Base-by-base conservation (phyloP, 73 alveolate genomes). In the Breviolum minutum region DNA sequence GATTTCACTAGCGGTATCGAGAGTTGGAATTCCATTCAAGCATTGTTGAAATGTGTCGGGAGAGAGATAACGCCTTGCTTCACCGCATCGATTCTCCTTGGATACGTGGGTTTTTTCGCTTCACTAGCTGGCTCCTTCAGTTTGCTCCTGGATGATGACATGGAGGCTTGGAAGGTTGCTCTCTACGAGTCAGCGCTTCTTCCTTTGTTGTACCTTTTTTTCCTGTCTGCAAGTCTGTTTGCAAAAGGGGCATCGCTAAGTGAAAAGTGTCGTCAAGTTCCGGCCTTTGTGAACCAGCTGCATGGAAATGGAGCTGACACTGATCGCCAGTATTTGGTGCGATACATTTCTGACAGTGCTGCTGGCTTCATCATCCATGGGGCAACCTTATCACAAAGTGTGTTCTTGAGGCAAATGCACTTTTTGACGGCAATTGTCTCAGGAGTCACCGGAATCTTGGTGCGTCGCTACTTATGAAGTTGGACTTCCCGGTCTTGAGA, bases 351-450 rank as follows among this genome's bases (percentile, higher is more conserved):
- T 20, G 88, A 24, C 24, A 79, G 88, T 79, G 12, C 88, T 11
- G 88, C 88, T 24, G 88, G 88, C 64, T 79, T 79, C 88, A 79
- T 79, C 64, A 40, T 74, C 48, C 85, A 74, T 74, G 85, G 85
- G 12, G 85, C n/a, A 14, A 74, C 85, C 85, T 24, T 79, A 63
- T 79, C 88, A 32, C 88, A 32, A 79, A 5, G 66, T 26, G 66
- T 19, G 54, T 73, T 73, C 32, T 73, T 79, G 88, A 79, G 26
- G 64, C 88, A 79, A 63, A n/a, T 79, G 88, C 88, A 11, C 88
- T 29, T 79, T 63, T 29, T 79, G 88, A 79, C 64, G n/a, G 88
- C 88, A 0, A 26, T 79, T 24, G n/a, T 79, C 66, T 79, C 88
- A 17, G 88, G 88, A 24, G n/a, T 79, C 13, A 63, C 66, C 12